phyloP scores from a whole-genome alignment of 192 early-diverging fungal species.

The Coemansia sp. region DNA sequence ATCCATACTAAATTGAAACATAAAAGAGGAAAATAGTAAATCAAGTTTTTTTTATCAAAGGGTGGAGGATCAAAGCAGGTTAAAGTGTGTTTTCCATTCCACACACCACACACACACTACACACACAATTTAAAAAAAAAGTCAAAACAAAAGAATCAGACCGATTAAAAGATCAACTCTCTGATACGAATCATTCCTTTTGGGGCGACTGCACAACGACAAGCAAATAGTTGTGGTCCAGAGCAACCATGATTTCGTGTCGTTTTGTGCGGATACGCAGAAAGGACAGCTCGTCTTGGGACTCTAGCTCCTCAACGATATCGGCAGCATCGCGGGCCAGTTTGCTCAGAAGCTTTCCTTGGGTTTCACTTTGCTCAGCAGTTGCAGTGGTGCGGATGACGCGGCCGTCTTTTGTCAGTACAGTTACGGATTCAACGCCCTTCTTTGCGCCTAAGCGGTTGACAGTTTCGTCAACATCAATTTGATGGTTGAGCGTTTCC shows the following conservation, averaged over 20 bases:
- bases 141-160: neutral
- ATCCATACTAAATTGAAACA: neutral
- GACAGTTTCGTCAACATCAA: conserved; percentile 92
- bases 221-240: conserved; percentile 58
- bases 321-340: conserved; percentile 75
- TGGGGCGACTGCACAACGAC: conserved; percentile 51
- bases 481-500: conserved; percentile 11
- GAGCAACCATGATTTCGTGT: conserved; percentile 95
- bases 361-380: conserved; percentile 72
- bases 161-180: neutral
- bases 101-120: neutral
- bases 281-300: conserved; percentile 93
- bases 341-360: conserved; percentile 81
- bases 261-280: conserved; percentile 90
- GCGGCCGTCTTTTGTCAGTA: conserved; percentile 88
- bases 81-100: neutral
- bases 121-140: too few relatives aligned
- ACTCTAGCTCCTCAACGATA: conserved; percentile 79
- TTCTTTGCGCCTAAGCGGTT: conserved; percentile 83
- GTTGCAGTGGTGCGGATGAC: conserved; percentile 89
- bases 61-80: too few relatives aligned
- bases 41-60: too few relatives aligned
- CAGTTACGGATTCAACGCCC: conserved; percentile 89
- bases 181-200: conserved; percentile 13
- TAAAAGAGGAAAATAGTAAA: neutral